phyloP scores from a whole-genome alignment of 371 early-diverging fungal genomes.

The Fennellomyces sp. region DNA sequence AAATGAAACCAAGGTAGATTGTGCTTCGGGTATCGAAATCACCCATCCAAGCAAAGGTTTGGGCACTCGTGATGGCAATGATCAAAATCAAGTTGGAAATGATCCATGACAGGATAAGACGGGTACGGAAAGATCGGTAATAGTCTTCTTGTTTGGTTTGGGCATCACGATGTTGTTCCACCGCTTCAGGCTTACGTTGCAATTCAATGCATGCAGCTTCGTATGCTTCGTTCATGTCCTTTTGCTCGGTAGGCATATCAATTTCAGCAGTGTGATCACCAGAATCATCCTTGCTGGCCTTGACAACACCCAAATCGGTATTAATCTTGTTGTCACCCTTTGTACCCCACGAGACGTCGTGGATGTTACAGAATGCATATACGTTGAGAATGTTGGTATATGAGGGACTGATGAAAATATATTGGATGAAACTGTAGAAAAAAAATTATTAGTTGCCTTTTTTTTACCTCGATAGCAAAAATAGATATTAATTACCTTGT shows the following conservation, averaged over 20 bases:
- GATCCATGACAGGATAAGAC: conserved; percentile 77
- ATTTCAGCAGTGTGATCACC: conserved; percentile 59
- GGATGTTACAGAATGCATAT: conserved; percentile 74
- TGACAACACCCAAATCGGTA: conserved; percentile 68
- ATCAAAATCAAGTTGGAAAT: conserved; percentile 80
- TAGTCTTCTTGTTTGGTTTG: conserved; percentile 85
- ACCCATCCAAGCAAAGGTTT: conserved; percentile 32
- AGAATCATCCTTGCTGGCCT: conserved; percentile 52
- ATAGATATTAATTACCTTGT: conserved; percentile 28
- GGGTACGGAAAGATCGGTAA: conserved; percentile 86
- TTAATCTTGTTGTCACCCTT: conserved; percentile 78
- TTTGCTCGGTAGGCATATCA: conserved; percentile 72
- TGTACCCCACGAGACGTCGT: conserved; percentile 91
- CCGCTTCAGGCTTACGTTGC: conserved; percentile 45
- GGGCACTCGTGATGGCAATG: conserved; percentile 47
- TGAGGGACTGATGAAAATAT: conserved; percentile 63
- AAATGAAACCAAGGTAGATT: conserved; percentile 81
- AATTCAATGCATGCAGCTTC: conserved; percentile 69
- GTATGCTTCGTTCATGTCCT: conserved; percentile 79
- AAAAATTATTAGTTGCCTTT: conserved; percentile 47
- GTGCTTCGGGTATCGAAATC: conserved; percentile 50
- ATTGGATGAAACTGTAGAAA: conserved; percentile 53
- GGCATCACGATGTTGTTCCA: conserved; percentile 67
- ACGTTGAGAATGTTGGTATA: conserved; percentile 68
- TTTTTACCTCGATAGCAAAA: conserved; percentile 36